Evolutionary conservation across 805 yeast genomes (phyloP).

Genomic region (Osmozyma mogii): DNA sequence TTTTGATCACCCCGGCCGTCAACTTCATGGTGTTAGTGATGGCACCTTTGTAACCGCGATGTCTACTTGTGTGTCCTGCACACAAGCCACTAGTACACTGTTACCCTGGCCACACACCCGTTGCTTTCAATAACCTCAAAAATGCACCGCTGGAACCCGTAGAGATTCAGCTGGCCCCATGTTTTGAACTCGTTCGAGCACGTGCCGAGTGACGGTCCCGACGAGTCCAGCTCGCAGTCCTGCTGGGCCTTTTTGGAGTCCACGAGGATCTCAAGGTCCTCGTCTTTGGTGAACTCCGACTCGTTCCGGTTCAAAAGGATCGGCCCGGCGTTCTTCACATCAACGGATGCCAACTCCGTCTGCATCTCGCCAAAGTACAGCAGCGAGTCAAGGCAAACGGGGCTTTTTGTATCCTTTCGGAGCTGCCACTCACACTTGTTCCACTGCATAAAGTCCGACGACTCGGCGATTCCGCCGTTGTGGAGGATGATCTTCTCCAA

Average conservation of each 20-base stretch:
- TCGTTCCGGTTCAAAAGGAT: slow-evolving; percentile 32
- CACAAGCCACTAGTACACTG: slow-evolving; percentile 21
- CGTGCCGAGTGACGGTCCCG: not conserved
- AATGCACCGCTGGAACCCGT: slow-evolving; percentile 32
- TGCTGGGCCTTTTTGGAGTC: slow-evolving; percentile 18
- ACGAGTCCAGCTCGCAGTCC: slow-evolving; percentile 2
- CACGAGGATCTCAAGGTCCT: slow-evolving; percentile 28
- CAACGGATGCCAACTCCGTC: slow-evolving; percentile 9
- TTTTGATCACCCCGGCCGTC: slow-evolving; percentile 21
- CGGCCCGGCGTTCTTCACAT: slow-evolving; percentile 15
- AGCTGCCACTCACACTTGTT: slow-evolving; percentile 41
- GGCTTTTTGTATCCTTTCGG: slow-evolving; percentile 5
- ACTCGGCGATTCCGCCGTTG: slow-evolving; percentile 42
- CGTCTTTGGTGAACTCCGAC: slow-evolving; percentile 27
- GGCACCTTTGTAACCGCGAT: too few relatives aligned
- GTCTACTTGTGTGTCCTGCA: too few relatives aligned
- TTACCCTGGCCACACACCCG: slow-evolving; percentile 29
- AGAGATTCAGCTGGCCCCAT: slow-evolving; percentile 37
- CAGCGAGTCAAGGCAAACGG: slow-evolving; percentile 14
- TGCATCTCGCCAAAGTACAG: slow-evolving; percentile 28
- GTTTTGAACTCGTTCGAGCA: slow-evolving; percentile 17
- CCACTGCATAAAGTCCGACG: slow-evolving; percentile 48
- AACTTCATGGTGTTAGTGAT: slow-evolving; percentile 35
- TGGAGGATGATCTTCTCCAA: slow-evolving; percentile 44
- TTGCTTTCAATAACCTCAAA: slow-evolving; percentile 36